A percentile compares a stretch with the other conserved stretches of the same genome.
phyloP scores from a whole-genome alignment of 495 filamentous ascomycete species.

The Echria macrotheca region DNA sequence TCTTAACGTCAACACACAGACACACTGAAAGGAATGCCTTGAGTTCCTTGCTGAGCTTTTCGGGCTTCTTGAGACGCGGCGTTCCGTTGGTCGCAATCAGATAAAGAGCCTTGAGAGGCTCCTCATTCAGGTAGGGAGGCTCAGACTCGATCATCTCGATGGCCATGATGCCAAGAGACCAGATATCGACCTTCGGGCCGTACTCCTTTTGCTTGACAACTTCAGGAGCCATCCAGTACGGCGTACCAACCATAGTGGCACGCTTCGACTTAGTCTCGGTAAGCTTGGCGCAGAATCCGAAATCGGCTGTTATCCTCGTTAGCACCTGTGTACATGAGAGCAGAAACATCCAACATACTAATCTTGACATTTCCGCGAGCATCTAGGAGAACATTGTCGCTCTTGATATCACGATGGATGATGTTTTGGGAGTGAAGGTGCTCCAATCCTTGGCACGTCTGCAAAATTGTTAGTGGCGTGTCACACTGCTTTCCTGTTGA shows the following conservation, averaged over 20 bases:
- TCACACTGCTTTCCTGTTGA: too few species aligned
- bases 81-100: slow-evolving; percentile 98
- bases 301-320: slow-evolving; percentile 68
- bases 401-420: slow-evolving; percentile 99
- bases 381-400: slow-evolving; percentile 93
- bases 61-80: slow-evolving; percentile 91
- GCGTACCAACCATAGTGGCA: slow-evolving; percentile 97
- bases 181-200: slow-evolving; percentile 96
- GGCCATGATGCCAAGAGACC: slow-evolving; percentile 98
- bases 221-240: slow-evolving; percentile 99
- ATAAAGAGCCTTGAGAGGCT: slow-evolving; percentile 93
- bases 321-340: slow-evolving; percentile 18
- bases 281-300: slow-evolving; percentile 98
- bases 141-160: slow-evolving; percentile 99
- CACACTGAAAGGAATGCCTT: slow-evolving; percentile 95
- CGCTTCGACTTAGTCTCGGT: slow-evolving; percentile 95
- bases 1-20: slow-evolving; percentile 93
- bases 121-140: slow-evolving; percentile 95
- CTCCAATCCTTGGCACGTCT: slow-evolving; percentile 94
- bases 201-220: slow-evolving; percentile 99
- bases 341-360: slow-evolving; percentile 53
- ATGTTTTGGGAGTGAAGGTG: slow-evolving; percentile 94
- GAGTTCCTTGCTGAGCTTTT: slow-evolving; percentile 92
- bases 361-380: slow-evolving; percentile 95
- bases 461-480: slow-evolving; percentile 35